Evolutionary conservation across 2,329 filamentous ascomycete species (phyloP).

Genomic region (Elsinoe necatrix): DNA sequence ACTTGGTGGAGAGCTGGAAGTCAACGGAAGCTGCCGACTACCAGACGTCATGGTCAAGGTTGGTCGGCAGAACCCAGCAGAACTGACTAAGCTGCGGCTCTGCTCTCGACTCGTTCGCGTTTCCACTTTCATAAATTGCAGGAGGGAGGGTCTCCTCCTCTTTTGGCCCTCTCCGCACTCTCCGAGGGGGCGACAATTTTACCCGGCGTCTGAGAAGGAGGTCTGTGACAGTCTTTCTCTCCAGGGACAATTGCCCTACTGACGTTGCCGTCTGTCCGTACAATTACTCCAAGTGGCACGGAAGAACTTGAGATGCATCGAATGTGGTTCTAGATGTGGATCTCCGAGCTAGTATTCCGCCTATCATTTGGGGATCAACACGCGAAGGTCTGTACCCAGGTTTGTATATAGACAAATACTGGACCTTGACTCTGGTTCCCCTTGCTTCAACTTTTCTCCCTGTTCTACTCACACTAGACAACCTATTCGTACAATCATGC

Average conservation of each 20-base stretch:
- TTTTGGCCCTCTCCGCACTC: background rate
- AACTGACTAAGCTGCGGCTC: conserved; percentile 13
- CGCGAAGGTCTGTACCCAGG: background rate
- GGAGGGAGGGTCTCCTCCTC: background rate
- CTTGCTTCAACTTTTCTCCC: background rate
- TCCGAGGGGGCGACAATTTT: background rate
- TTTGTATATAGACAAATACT: background rate
- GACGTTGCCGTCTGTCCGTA: conserved; percentile 10
- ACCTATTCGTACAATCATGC: background rate
- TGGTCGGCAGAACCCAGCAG: too few relatives aligned
- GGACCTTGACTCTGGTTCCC: background rate
- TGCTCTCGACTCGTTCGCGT: background rate
- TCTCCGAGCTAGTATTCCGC: conserved; percentile 8
- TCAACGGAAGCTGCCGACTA: conserved; percentile 2
- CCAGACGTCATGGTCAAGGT: conserved; percentile 7
- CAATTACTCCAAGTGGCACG: conserved; percentile 12
- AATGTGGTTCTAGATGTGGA: conserved; percentile 12
- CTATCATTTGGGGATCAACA: conserved; percentile 2
- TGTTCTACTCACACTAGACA: background rate
- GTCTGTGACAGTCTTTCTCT: background rate
- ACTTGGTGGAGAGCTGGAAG: background rate
- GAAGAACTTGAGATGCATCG: conserved; percentile 1
- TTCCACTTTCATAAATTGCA: background rate
- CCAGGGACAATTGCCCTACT: background rate
- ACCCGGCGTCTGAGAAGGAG: conserved; percentile 12